These are phyloP conservation scores for Paramecium tetraurelia DNA, from an alignment of 73 alveolate species.

Conservation along the genomic window DNA sequence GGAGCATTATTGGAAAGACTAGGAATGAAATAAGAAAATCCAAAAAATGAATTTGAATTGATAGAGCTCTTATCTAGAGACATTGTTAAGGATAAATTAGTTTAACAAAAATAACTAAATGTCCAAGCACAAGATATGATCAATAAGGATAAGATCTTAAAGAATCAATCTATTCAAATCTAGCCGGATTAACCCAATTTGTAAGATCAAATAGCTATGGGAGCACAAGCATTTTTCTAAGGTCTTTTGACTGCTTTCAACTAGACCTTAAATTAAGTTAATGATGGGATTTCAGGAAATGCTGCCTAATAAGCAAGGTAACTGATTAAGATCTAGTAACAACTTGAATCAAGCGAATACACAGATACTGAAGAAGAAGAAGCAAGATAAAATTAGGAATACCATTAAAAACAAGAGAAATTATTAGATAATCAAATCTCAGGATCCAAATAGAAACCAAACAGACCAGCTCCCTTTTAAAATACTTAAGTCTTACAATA, in stretches of 20 bases:
- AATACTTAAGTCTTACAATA: not conserved
- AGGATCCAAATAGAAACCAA: not conserved
- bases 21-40: conserved; percentile 46
- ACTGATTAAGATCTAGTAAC: not conserved
- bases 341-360: not conserved
- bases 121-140: not conserved
- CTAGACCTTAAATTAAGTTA: conserved; percentile 15
- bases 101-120: not conserved
- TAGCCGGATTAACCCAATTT: conserved; percentile 12
- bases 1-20: not conserved
- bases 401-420: not conserved
- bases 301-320: not conserved
- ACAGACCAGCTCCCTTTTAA: conserved; percentile 28
- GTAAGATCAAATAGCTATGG: conserved; percentile 20
- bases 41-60: conserved; percentile 42
- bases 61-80: conserved; percentile 31
- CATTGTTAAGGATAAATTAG: not conserved
- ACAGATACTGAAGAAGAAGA: conserved; percentile 32
- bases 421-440: not conserved
- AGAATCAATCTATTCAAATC: not conserved
- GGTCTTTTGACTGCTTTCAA: conserved; percentile 23
- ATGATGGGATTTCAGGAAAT: not conserved
- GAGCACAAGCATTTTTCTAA: conserved; percentile 41
- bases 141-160: not conserved
- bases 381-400: not conserved